These are phyloP conservation scores for Casuarina glauca DNA, from an alignment of 306 rosid genomes.

Conservation along the genomic window DNA sequence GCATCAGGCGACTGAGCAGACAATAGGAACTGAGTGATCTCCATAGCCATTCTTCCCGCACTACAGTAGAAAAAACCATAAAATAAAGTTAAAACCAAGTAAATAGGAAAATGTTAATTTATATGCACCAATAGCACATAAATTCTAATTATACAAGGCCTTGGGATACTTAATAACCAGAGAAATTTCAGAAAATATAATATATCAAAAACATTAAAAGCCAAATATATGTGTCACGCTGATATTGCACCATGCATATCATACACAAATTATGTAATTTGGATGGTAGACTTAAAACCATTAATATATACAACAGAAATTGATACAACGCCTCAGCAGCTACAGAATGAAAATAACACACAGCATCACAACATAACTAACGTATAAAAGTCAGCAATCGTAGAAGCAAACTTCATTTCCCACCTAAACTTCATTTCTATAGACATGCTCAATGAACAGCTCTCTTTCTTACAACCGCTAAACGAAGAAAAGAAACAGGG, in stretches of 20 bases:
- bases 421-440: too few relatives aligned
- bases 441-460: too few relatives aligned
- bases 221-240: not conserved
- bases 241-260: not conserved
- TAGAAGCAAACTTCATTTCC: too few relatives aligned
- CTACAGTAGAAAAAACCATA: not conserved
- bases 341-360: too few relatives aligned
- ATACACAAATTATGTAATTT: too few relatives aligned
- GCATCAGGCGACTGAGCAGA: conserved; percentile 45
- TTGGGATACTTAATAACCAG: not conserved
- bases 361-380: too few relatives aligned
- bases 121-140: not conserved
- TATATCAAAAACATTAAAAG: not conserved
- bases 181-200: not conserved
- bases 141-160: not conserved
- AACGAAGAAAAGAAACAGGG: too few relatives aligned
- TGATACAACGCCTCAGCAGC: too few relatives aligned
- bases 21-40: conserved; percentile 38
- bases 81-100: not conserved
- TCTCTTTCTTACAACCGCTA: too few relatives aligned
- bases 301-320: too few relatives aligned
- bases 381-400: too few relatives aligned
- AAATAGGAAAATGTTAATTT: not conserved
- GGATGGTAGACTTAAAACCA: too few relatives aligned
- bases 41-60: conserved; percentile 33